phyloP scores from a whole-genome alignment of 345 rosid species.

The Eucalyptus marginata region DNA sequence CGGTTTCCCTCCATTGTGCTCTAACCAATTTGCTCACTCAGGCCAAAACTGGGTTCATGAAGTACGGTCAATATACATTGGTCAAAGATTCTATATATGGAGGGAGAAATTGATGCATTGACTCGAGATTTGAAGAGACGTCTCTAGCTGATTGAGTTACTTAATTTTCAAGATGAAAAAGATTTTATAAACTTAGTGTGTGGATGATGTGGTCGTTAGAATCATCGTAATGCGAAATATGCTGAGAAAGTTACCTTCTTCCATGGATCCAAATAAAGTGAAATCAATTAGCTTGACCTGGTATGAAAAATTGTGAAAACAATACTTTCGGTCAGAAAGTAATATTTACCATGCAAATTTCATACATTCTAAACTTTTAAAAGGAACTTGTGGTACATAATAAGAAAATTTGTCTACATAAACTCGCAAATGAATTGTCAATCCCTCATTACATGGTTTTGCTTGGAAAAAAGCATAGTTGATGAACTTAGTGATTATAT shows the following conservation, averaged over 20 bases:
- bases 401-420: not conserved
- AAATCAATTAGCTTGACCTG: not conserved
- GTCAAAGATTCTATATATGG: not conserved
- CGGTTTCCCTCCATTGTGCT: not conserved
- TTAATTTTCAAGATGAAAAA: not conserved
- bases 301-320: not conserved
- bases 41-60: not conserved
- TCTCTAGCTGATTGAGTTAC: not conserved
- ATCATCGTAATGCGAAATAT: not conserved
- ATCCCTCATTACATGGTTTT: not conserved
- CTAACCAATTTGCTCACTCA: not conserved
- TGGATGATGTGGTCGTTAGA: not conserved
- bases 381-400: not conserved
- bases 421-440: not conserved
- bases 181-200: not conserved
- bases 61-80: not conserved
- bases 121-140: not conserved
- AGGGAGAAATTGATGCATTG: not conserved
- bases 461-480: not conserved
- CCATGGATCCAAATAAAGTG: not conserved
- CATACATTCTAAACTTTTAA: not conserved
- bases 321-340: not conserved
- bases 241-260: not conserved
- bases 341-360: not conserved
- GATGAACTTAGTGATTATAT: not conserved